Conservation (phyloP, 208 protist genomes). For the Acanthamoeba healyi region DNA sequence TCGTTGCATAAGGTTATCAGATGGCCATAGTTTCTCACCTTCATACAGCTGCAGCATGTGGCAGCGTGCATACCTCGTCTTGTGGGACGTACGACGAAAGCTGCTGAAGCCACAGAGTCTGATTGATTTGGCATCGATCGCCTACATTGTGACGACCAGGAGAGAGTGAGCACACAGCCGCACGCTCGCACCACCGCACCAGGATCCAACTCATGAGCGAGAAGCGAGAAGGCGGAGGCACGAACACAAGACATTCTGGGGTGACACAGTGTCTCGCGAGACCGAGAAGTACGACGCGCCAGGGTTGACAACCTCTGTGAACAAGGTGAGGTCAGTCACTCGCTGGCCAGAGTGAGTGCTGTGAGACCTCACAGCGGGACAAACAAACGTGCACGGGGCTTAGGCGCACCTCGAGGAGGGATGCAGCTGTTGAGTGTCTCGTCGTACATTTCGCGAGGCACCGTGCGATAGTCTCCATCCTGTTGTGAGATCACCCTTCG, state of each 20-base stretch:
- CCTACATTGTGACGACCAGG: background rate
- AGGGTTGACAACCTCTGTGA: slow-evolving; percentile 19
- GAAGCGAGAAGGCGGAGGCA: background rate
- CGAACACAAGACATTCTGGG: slow-evolving; percentile 27
- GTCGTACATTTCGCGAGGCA: slow-evolving; percentile 46
- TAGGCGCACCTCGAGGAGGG: background rate
- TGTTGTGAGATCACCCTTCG: background rate
- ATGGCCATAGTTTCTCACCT: too few relatives aligned
- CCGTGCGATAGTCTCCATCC: slow-evolving; percentile 50
- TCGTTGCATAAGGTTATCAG: too few relatives aligned
- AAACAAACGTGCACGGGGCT: background rate
- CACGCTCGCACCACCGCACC: background rate
- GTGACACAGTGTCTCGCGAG: slow-evolving; percentile 6
- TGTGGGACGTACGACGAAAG: background rate
- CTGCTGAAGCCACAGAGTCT: slow-evolving; percentile 29
- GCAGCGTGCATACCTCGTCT: background rate
- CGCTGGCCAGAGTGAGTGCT: background rate
- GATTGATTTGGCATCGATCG: slow-evolving; percentile 15
- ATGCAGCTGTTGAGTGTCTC: background rate
- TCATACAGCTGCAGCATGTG: too few relatives aligned
- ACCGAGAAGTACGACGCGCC: slow-evolving; percentile 37
- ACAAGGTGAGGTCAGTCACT: background rate
- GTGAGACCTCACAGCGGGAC: background rate
- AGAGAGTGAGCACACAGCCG: background rate
- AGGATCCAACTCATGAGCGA: too few relatives aligned